These are phyloP conservation scores for Macrocybe gigantea DNA, from an alignment of 768 basidiomycete species.

Conservation along the genomic window DNA sequence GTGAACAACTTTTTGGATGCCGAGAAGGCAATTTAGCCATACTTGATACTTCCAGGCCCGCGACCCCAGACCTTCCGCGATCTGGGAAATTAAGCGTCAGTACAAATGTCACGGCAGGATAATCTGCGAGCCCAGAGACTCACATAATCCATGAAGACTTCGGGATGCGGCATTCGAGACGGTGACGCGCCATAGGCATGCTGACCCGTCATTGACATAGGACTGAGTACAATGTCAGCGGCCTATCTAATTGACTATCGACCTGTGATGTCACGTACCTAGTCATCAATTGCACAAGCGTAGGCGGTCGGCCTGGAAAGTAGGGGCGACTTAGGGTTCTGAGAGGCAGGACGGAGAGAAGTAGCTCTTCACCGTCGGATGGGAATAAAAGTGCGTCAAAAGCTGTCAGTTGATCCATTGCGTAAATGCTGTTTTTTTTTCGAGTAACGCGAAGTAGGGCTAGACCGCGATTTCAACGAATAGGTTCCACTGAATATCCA, in stretches of 20 bases:
- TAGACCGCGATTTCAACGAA: too few relatives aligned
- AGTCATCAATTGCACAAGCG: constrained; percentile 69
- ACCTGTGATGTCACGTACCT: constrained; percentile 36
- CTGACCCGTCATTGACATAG: constrained; percentile 38
- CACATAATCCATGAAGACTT: constrained; percentile 79
- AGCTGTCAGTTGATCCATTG: constrained; percentile 61
- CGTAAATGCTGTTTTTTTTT: constrained; percentile 1
- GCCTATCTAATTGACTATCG: neutral
- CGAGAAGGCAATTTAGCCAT: constrained; percentile 1
- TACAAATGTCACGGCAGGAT: constrained; percentile 1
- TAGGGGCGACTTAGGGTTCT: neutral
- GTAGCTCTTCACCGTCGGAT: constrained; percentile 46
- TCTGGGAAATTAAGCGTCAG: constrained; percentile 25
- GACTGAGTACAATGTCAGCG: constrained; percentile 21
- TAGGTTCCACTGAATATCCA: constrained; percentile 9
- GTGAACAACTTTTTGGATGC: constrained; percentile 4
- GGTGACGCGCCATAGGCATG: constrained; percentile 38
- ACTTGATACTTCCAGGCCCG: constrained; percentile 75
- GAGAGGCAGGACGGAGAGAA: constrained; percentile 1
- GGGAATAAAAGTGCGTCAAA: constrained; percentile 75
- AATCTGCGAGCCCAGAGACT: constrained; percentile 11
- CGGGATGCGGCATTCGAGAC: constrained; percentile 73
- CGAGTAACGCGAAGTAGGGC: neutral
- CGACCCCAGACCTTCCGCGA: constrained; percentile 65
- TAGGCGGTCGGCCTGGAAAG: constrained; percentile 55